A percentile compares a stretch with the other conserved stretches of the same genome.
These are phyloP conservation scores for Meyerozyma guilliermondii DNA, from an alignment of 1,139 yeast species.

Conservation along the genomic window DNA sequence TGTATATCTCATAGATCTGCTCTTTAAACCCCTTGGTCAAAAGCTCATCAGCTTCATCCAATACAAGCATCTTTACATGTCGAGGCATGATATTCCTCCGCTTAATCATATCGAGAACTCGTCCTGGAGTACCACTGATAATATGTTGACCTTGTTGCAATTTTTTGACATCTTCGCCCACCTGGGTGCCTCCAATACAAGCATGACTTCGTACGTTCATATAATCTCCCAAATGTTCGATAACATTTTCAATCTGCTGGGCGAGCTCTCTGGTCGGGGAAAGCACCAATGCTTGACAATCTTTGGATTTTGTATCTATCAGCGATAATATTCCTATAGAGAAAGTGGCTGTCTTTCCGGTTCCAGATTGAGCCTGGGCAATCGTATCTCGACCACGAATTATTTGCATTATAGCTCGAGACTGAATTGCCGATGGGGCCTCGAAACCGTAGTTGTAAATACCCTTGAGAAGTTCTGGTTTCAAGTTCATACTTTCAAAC, in stretches of 20 bases:
- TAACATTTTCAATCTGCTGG: slow-evolving; percentile 80
- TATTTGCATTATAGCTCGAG: slow-evolving; percentile 89
- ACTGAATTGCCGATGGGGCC: slow-evolving; percentile 92
- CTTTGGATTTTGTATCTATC: slow-evolving; percentile 61
- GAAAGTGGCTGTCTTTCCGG: slow-evolving; percentile 97
- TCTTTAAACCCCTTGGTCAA: slow-evolving; percentile 89
- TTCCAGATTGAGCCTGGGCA: slow-evolving; percentile 98
- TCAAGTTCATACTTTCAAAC: slow-evolving; percentile 76
- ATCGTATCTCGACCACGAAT: slow-evolving; percentile 88
- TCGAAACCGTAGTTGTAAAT: slow-evolving; percentile 91
- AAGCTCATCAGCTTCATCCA: slow-evolving; percentile 95
- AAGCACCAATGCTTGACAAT: slow-evolving; percentile 76
- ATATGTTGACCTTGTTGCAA: slow-evolving; percentile 78
- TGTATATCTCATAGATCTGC: slow-evolving; percentile 85
- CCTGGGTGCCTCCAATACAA: slow-evolving; percentile 87
- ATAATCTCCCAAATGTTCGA: slow-evolving; percentile 78
- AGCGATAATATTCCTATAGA: slow-evolving; percentile 86
- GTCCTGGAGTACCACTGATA: slow-evolving; percentile 97
- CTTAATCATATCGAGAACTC: slow-evolving; percentile 84
- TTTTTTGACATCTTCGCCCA: slow-evolving; percentile 73
- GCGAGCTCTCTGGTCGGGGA: slow-evolving; percentile 98
- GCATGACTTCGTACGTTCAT: slow-evolving; percentile 84
- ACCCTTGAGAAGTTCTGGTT: slow-evolving; percentile 65
- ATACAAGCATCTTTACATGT: slow-evolving; percentile 70
- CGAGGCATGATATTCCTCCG: slow-evolving; percentile 66